Percentiles rank a stretch among this genome's conserved stretches.
These are phyloP conservation scores for Scutellaria baicalensis DNA, from an alignment of 257 asterid species.

Conservation along the genomic window DNA sequence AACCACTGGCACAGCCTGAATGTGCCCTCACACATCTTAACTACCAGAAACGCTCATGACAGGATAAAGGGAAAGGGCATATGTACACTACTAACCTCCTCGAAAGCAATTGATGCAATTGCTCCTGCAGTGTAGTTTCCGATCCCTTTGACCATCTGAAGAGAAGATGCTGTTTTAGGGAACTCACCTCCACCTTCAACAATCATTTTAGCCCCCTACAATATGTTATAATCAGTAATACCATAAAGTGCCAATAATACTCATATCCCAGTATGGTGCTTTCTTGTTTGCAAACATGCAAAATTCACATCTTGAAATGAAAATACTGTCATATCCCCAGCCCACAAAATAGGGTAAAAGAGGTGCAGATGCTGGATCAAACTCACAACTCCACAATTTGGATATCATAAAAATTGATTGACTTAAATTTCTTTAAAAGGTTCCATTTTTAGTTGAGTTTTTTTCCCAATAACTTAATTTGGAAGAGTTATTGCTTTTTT, in stretches of 20 bases:
- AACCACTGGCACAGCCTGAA: constrained; percentile 90
- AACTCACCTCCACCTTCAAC: constrained; percentile 73
- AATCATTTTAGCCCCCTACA: constrained; percentile 88
- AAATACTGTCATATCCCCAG: background rate
- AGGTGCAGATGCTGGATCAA: background rate
- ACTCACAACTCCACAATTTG: background rate
- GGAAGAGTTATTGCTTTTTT: background rate
- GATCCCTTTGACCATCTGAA: constrained; percentile 71
- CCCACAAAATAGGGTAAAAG: background rate
- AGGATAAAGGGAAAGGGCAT: background rate
- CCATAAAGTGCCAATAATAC: background rate
- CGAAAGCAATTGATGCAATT: constrained; percentile 87
- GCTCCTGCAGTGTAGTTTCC: constrained; percentile 99
- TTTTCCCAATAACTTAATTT: background rate
- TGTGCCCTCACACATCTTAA: constrained; percentile 7
- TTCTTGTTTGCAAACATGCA: background rate
- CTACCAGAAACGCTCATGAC: background rate
- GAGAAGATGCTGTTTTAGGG: constrained; percentile 76
- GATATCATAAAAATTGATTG: background rate
- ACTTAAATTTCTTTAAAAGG: background rate
- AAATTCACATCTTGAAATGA: background rate
- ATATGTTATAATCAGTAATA: background rate
- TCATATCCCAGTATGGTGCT: background rate
- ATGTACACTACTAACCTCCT: constrained; percentile 47
- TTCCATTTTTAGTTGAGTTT: background rate